Conservation (phyloP, 345 rosid genomes). For the Trapa incisa region DNA sequence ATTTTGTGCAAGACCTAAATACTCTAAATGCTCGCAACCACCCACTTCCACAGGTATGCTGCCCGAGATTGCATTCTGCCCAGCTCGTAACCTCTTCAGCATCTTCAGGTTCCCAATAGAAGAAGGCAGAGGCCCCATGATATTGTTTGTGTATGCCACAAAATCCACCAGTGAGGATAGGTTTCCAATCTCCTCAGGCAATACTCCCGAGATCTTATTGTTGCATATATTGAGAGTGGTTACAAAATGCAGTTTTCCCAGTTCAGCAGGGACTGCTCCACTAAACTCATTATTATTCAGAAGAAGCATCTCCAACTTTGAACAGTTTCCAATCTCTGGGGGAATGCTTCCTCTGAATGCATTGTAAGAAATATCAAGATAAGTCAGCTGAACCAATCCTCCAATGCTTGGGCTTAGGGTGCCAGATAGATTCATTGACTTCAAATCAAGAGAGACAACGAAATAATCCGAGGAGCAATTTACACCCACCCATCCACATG, state of each 20-base stretch:
- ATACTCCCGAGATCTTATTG: slow-evolving; percentile 60
- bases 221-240: slow-evolving; percentile 53
- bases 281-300: slow-evolving; percentile 59
- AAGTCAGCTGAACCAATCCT: slow-evolving; percentile 38
- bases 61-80: slow-evolving; percentile 74
- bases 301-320: slow-evolving; percentile 31
- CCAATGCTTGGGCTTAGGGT: slow-evolving; percentile 56
- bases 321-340: slow-evolving; percentile 58
- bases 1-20: slow-evolving; percentile 86
- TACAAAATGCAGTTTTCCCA: slow-evolving; percentile 30
- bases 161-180: slow-evolving; percentile 52
- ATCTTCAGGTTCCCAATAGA: slow-evolving; percentile 64
- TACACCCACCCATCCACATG: slow-evolving; percentile 79
- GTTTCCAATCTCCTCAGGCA: slow-evolving; percentile 60
- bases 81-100: slow-evolving; percentile 48
- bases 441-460: slow-evolving; percentile 55
- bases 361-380: slow-evolving; percentile 59
- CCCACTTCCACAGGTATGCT: slow-evolving; percentile 60
- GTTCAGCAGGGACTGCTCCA: slow-evolving; percentile 50
- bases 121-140: slow-evolving; percentile 66
- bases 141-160: slow-evolving; percentile 66
- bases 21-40: slow-evolving; percentile 46
- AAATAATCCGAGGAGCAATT: slow-evolving; percentile 39
- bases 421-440: slow-evolving; percentile 72
- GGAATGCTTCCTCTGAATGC: slow-evolving; percentile 46